A percentile compares a stretch with the other conserved stretches of the same genome.
Conservation (phyloP, 257 asterid genomes). For the Solanum dulcamara region DNA sequence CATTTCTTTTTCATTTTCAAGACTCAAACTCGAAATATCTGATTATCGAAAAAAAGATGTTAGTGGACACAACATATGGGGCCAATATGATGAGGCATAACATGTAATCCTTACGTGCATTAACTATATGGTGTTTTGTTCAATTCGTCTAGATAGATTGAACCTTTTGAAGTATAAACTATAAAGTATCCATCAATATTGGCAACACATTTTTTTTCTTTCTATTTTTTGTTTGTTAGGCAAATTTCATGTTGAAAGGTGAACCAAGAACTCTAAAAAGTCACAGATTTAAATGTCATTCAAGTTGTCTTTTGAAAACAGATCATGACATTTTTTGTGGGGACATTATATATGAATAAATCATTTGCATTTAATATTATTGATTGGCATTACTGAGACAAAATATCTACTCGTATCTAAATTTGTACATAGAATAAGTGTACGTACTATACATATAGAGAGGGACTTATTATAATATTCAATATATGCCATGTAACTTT, state of each 20-base stretch:
- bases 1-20: not conserved
- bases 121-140: not conserved
- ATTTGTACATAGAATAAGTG: not conserved
- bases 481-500: not conserved
- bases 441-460: not conserved
- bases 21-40: not conserved
- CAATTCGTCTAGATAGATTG: not conserved
- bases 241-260: not conserved
- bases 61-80: not conserved
- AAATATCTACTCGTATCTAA: conserved; percentile 17
- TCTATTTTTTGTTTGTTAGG: not conserved
- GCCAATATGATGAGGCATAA: not conserved
- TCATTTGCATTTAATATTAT: conserved; percentile 11
- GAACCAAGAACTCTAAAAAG: not conserved
- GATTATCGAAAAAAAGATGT: not conserved
- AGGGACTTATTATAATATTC: not conserved
- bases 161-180: not conserved
- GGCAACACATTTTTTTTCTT: not conserved
- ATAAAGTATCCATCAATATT: not conserved
- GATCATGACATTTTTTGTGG: not conserved
- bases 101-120: not conserved
- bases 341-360: not conserved
- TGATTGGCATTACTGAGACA: conserved; percentile 1
- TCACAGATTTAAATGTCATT: not conserved
- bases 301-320: not conserved